Evolutionary conservation across 306 rosid species (phyloP), one percentile per base, ranked within the genome.

Genomic region (Lathyrus sativus): DNA sequence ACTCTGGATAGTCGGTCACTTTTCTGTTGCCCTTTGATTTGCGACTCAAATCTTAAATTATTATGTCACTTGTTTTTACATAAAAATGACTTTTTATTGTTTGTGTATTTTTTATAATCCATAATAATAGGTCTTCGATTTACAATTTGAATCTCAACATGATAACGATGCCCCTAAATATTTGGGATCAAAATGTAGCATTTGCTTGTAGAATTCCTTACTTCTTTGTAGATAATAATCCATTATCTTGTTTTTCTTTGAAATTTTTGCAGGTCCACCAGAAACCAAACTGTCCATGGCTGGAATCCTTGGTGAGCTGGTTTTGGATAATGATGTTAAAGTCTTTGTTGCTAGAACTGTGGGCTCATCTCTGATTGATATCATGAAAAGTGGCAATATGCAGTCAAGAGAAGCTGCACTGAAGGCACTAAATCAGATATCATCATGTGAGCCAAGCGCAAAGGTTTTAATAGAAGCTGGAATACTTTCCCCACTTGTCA

Each of bases 281-380:
- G 99, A 95, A 82, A 88, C 84, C 43, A 88, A 90, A 84, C 79
- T 90, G 26, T 67, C 96, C 61, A 95, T 95, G 99, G 93, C 96
- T 42, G 85, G 80, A 76, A 83, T 74, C 82, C 95, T 95, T 67
- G 99, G 99, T 37, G 89, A 95, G 81, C 85, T 95, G 76, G 97
- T 80, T 77, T 78, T 95, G 76, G 81, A 88, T 84, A 95, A 87
- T 70, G 96, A 95, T 56, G 79, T 87, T 38, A 88, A 90, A 82
- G 96, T 90, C 74, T 3, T 67, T 58, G 99, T 95, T 68, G 97
- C 97, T 71, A 79, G 71, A 59, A 81, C 92, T 7, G 97, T 83
- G 62, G 99, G 99, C 69, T 74, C 92, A 64, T 88, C 99, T 76
- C 78, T 95, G 79, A 90, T 95, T 73, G 78, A 74, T 67, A 70